Evolutionary conservation across 208 protist species (phyloP), one percentile per base, ranked within the genome.

Genomic region (Naegleria gruberi): DNA sequence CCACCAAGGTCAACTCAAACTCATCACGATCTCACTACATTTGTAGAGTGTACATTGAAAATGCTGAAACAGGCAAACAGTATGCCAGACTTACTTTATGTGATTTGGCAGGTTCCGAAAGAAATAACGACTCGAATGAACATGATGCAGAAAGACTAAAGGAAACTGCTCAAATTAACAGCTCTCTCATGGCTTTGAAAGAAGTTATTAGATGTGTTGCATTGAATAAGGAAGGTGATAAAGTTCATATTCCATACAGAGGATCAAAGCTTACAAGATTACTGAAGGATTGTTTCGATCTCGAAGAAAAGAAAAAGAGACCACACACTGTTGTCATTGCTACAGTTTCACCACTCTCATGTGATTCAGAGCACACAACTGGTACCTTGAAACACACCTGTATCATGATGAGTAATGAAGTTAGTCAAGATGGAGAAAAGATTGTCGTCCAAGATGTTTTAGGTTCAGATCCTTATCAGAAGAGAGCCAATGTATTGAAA

Each of bases 181-280:
- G 91, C 26, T 91, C 83, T 43, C 37, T 92, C 8, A 45, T 55
- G 57, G 57, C 87, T 40, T 55, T 92, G 40, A 92, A 92, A 41
- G 91, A 92, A 41, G 91, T 90, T 37, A 92, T 92, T 46, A 55
- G 91, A 57, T 77, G 47, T 44, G 81, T 74, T 51, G 26, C 73
- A 30, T 34, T 84, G 15, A 85, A 40, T 17, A 90, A 84, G 41
- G 42, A 90, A 17, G 12, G 91, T 43, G 92, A 93, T 87, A 93
- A 92, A 4, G 90, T 91, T 77, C 95, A 96, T 92, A 94, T 98
- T 89, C 96, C 96, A 57, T 98, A 96, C 94, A 93, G 96, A 73
- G 95, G 97, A 89, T 94, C 95, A n/a, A 98, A 98, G 92, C 93
- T 98, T 17, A 98, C 96, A 7, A 93, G 95, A 85, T 94, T 98